Base-by-base conservation (phyloP, 305 asterid species). In the Ilex paraguariensis region DNA sequence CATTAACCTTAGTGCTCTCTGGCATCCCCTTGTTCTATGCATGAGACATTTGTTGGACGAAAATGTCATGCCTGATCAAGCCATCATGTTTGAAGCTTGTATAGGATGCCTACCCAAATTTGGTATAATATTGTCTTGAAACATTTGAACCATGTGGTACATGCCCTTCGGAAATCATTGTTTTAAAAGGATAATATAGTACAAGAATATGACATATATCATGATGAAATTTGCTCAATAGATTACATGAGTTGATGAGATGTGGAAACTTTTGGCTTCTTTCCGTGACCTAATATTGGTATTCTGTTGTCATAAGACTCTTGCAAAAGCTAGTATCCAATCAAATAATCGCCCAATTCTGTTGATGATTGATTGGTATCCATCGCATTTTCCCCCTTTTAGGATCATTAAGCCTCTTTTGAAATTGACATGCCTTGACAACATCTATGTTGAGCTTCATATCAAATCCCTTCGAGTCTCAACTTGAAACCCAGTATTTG, bases 11-110 rank as follows among this genome's bases (percentile, higher is more conserved):
- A 75, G 77, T 74, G 59, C 63, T 65, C 79, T 79, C 63, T 86
- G 87, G 78, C 74, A 66, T 91, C 83, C 90, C 87, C 81, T 77
- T 52, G 70, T 72, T 68, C 77, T 85, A 79, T 79, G 72, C 79
- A 72, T 79, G 75, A 78, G 86, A 78, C 68, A 16, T 60, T 8
- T 54, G 66, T 50, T 76, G 74, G 82, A 71, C 69, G 68, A 77
- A 54, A 64, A 73, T 88, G 72, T 75, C 82, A 63, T 81, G 61
- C 62, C 62, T 73, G 62, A 82, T 77, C 76, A 79, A 80, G 71
- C 75, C 55, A 72, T 79, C 81, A 65, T 55, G 54, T 69, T 33
- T 81, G 75, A 66, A 66, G 76, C 58, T 54, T 75, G 63, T 64
- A 69, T 76, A 69, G 72, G 79, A 57, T 72, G 53, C 70, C 52